Evolutionary conservation across 2,329 filamentous ascomycete species (phyloP).

Genomic region (Macrophomina tecta): DNA sequence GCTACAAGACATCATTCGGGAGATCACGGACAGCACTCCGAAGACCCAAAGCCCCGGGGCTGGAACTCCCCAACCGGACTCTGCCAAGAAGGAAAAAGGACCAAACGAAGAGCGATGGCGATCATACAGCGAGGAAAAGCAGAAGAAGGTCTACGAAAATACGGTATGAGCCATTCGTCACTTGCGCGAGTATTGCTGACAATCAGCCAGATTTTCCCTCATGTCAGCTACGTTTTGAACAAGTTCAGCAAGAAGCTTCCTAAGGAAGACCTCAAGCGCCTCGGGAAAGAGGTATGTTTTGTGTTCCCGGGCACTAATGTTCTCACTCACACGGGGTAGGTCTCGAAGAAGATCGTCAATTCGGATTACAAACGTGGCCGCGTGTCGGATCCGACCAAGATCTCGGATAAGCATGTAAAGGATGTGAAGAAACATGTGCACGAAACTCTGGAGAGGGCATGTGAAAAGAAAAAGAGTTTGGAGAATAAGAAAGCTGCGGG

Average conservation of each 20-base stretch:
- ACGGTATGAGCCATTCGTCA: slow-evolving; percentile 66
- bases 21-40: slow-evolving; percentile 73
- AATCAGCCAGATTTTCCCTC: slow-evolving; percentile 71
- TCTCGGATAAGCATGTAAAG: slow-evolving; percentile 77
- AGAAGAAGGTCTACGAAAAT: slow-evolving; percentile 94
- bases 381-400: slow-evolving; percentile 80
- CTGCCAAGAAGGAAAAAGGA: slow-evolving; percentile 61
- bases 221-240: slow-evolving; percentile 83
- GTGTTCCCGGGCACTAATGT: background rate
- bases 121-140: slow-evolving; percentile 75
- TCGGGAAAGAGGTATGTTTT: slow-evolving; percentile 64
- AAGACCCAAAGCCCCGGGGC: slow-evolving; percentile 57
- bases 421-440: slow-evolving; percentile 85
- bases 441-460: slow-evolving; percentile 85
- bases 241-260: slow-evolving; percentile 87
- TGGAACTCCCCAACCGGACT: slow-evolving; percentile 69
- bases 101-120: slow-evolving; percentile 70
- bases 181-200: slow-evolving; percentile 28
- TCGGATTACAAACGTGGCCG: slow-evolving; percentile 90
- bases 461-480: slow-evolving; percentile 73
- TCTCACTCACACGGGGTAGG: slow-evolving; percentile 43
- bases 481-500: slow-evolving; percentile 55
- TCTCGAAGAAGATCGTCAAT: slow-evolving; percentile 81
- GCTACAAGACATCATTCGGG: slow-evolving; percentile 76
- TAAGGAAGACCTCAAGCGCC: slow-evolving; percentile 73